These are phyloP conservation scores for Ceratocystis papillata DNA, from an alignment of 2,329 filamentous ascomycete species.

Conservation along the genomic window DNA sequence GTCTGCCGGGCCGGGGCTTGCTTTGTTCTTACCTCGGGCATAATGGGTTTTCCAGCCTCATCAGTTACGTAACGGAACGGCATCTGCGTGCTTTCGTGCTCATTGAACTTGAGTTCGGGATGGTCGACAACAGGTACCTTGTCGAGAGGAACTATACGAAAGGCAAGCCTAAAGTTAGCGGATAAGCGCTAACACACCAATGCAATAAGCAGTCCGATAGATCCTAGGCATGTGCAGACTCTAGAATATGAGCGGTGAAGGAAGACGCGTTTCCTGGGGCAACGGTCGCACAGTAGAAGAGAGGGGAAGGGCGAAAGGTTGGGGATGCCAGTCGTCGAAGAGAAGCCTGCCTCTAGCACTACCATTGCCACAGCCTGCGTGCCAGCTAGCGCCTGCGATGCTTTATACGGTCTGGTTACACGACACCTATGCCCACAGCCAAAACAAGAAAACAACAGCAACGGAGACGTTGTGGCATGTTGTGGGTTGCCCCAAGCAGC, in stretches of 20 bases:
- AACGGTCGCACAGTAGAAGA: not conserved
- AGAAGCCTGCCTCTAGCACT: not conserved
- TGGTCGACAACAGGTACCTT: constrained; percentile 75
- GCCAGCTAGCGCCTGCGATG: constrained; percentile 1
- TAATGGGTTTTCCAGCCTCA: constrained; percentile 65
- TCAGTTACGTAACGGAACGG: constrained; percentile 89
- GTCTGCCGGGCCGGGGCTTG: not conserved
- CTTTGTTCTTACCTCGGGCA: constrained; percentile 62
- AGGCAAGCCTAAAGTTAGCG: not conserved
- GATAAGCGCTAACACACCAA: not conserved
- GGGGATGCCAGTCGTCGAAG: not conserved
- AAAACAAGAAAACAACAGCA: constrained; percentile 1
- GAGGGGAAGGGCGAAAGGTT: not conserved
- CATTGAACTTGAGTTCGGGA: constrained; percentile 79
- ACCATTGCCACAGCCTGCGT: not conserved
- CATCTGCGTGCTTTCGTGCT: constrained; percentile 93
- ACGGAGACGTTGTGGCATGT: not conserved
- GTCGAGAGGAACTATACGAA: constrained; percentile 55
- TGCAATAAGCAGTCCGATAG: not conserved
- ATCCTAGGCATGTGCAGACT: not conserved
- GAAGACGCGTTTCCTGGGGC: not conserved
- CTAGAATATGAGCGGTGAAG: constrained; percentile 5
- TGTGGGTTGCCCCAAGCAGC: not conserved
- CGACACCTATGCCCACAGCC: not conserved
- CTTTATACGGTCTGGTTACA: not conserved